Evolutionary conservation across 345 rosid genomes (phyloP), one percentile per base, ranked within the genome.

Genomic region (Pugionium dolabratum): DNA sequence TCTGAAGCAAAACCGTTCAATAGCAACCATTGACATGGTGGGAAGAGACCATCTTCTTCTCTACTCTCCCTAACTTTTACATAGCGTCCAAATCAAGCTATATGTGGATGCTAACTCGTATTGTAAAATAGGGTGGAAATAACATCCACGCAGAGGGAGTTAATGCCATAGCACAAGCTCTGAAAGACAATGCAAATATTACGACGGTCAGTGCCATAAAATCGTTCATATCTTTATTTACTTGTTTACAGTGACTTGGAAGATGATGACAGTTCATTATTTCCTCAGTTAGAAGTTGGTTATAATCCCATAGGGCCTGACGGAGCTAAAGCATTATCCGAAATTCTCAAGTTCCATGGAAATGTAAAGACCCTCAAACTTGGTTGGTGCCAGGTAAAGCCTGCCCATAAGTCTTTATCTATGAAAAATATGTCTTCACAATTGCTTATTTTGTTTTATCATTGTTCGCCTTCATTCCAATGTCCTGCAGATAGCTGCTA

Each of bases 381-480:
- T 61, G 96, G 97, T 69, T 93, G 97, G 98, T 93, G 98, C 77
- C 91, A 87, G 95, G 98, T 92, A 75, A 78, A 34, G 36, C 70
- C 11, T 35, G 57, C 36, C 59, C 54, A 9, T 46, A 39, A 33
- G 28, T 49, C 41, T 40, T 25, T 31, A 45, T 48, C 26, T 44
- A 32, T 32, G 4, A 27, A 30, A 6, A 35, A 7, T 46, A 40
- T 37, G 5, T 26, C 41, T 27, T 49, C 9, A 11, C 45, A 37
- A 7, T 57, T 51, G 28, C 73, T 59, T 64, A n/a, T 9, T 49
- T 46, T 1, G 52, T 25, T 57, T 73, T 50, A 48, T 45, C 39
- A 41, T 60, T 25, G 61, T 27, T 53, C 2, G 3, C 25, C 9
- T 44, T 61, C 30, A 18, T 45, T 43, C 8, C 2, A 54, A 7